Evolutionary conservation across 805 yeast genomes (phyloP).

Genomic region (Yarrowia bubula): DNA sequence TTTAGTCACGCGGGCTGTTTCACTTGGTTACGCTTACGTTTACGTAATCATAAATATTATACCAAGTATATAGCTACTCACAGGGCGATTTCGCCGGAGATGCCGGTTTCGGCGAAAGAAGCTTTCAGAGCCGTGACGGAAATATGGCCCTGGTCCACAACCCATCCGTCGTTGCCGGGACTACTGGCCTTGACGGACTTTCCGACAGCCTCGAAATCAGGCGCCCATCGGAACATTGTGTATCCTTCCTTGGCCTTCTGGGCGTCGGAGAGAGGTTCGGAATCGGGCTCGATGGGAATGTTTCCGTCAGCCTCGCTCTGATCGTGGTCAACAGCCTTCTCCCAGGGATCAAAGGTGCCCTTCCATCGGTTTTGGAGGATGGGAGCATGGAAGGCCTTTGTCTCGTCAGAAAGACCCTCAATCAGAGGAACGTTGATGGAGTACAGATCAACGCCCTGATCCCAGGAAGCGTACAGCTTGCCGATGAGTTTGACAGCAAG

Average conservation of each 20-base stretch:
- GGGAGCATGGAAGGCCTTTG: conserved; percentile 72
- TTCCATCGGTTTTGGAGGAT: conserved; percentile 80
- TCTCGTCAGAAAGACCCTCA: conserved; percentile 51
- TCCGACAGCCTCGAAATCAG: conserved; percentile 71
- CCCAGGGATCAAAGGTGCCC: conserved; percentile 50
- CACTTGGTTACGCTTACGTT: too few species aligned
- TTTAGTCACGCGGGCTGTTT: not conserved
- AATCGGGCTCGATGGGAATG: conserved; percentile 42
- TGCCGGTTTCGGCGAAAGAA: conserved; percentile 56
- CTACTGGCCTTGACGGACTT: conserved; percentile 47
- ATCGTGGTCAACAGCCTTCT: conserved; percentile 29
- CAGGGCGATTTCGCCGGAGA: conserved; percentile 57
- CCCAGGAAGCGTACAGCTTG: conserved; percentile 57
- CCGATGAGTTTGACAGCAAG: conserved; percentile 63
- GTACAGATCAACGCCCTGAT: conserved; percentile 61
- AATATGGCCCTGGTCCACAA: conserved; percentile 60
- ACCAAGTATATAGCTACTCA: conserved; percentile 36
- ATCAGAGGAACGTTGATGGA: conserved; percentile 80
- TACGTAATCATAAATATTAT: not conserved
- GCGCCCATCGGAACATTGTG: conserved; percentile 73
- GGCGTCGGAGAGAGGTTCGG: conserved; percentile 36
- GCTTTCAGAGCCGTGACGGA: conserved; percentile 74
- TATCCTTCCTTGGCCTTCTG: conserved; percentile 37
- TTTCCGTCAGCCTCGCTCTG: conserved; percentile 19
- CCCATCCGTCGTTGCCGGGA: conserved; percentile 66